Evolutionary conservation across 768 basidiomycete genomes (phyloP).

Genomic region (Dioszegia crocea): DNA sequence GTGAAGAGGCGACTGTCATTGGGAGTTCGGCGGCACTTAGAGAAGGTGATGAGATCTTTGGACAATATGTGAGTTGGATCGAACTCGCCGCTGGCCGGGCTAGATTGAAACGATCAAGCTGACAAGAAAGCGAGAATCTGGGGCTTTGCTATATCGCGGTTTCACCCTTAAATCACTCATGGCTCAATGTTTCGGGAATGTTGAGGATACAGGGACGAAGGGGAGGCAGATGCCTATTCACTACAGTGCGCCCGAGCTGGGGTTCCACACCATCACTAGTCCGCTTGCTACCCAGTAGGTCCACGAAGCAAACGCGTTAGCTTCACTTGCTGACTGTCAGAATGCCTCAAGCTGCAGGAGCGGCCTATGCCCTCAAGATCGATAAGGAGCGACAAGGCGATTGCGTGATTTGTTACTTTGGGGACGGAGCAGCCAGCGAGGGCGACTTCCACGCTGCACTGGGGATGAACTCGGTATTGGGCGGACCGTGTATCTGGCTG

Average conservation of each 20-base stretch:
- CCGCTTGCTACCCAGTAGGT: constrained; percentile 84
- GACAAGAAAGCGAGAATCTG: constrained; percentile 48
- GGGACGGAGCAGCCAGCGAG: constrained; percentile 90
- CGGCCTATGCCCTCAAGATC: constrained; percentile 80
- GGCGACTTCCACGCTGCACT: constrained; percentile 90
- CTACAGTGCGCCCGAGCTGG: constrained; percentile 74
- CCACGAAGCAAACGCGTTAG: neutral
- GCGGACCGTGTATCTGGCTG: constrained; percentile 48
- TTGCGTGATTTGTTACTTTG: constrained; percentile 84
- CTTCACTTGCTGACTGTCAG: constrained; percentile 19
- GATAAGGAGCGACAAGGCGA: constrained; percentile 64
- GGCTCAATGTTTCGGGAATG: constrained; percentile 86
- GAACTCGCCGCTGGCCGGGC: too few species aligned
- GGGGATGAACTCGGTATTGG: constrained; percentile 52
- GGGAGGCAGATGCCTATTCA: constrained; percentile 96
- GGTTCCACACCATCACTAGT: constrained; percentile 92
- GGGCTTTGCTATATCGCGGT: constrained; percentile 82
- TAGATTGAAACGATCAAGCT: neutral
- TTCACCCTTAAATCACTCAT: constrained; percentile 75
- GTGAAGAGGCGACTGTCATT: constrained; percentile 85
- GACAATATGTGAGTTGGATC: constrained; percentile 70
- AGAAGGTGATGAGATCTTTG: constrained; percentile 81
- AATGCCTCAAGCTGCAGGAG: constrained; percentile 74
- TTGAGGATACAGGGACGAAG: constrained; percentile 72
- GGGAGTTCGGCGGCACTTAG: constrained; percentile 84